phyloP scores from a whole-genome alignment of 2,329 filamentous ascomycete species.

The Aspergillus terreus region DNA sequence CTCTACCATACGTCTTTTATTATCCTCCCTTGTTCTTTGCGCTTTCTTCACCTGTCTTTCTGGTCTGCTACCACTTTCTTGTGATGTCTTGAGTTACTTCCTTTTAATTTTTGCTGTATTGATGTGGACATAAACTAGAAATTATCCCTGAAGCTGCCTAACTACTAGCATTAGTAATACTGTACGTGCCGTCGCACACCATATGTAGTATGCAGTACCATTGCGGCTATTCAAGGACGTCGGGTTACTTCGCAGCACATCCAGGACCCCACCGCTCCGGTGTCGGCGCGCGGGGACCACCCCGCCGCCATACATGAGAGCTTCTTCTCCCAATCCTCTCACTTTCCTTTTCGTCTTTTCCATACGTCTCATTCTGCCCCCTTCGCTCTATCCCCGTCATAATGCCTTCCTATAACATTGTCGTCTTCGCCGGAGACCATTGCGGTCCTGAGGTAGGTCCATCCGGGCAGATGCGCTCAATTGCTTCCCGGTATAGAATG shows the following conservation, averaged over 20 bases:
- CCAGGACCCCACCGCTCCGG: constrained; percentile 15
- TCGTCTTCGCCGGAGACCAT: constrained; percentile 80
- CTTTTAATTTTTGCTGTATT: constrained; percentile 16
- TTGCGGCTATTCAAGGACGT: background rate
- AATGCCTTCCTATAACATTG: constrained; percentile 72
- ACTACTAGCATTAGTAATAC: background rate
- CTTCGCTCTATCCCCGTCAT: constrained; percentile 18
- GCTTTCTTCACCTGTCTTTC: constrained; percentile 2
- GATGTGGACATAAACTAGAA: constrained; percentile 3
- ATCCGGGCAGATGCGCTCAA: background rate
- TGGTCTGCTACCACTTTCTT: constrained; percentile 11
- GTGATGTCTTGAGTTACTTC: constrained; percentile 1
- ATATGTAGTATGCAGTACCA: background rate
- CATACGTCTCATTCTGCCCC: background rate
- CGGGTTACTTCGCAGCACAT: background rate
- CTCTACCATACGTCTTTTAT: constrained; percentile 4
- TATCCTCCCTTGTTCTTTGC: constrained; percentile 3
- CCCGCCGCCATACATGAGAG: constrained; percentile 15
- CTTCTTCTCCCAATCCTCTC: constrained; percentile 2
- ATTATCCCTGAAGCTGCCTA: background rate
- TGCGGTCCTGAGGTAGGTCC: constrained; percentile 76
- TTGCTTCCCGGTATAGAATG: background rate
- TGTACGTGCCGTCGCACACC: background rate
- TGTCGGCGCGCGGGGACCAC: constrained; percentile 25
- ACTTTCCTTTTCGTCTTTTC: constrained; percentile 1